Evolutionary conservation across 805 yeast species (phyloP).

Genomic region (Tetrapisispora taiwanensis): DNA sequence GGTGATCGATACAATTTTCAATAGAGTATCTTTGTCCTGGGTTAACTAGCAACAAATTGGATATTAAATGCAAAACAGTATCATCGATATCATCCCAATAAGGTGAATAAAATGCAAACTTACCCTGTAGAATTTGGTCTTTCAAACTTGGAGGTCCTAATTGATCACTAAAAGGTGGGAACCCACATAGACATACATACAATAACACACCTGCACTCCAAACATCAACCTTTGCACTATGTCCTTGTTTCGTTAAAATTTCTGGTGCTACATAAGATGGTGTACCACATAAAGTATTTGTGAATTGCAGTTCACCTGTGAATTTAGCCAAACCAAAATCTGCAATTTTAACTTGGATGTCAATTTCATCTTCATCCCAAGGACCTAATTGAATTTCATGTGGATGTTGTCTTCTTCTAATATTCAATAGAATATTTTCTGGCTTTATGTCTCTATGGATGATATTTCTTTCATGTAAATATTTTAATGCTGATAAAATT

Average conservation of each 20-base stretch:
- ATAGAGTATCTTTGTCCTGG: constrained; percentile 70
- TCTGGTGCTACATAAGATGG: constrained; percentile 87
- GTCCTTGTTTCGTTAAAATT: constrained; percentile 44
- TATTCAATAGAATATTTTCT: constrained; percentile 51
- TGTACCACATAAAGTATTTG: constrained; percentile 75
- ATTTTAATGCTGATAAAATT: constrained; percentile 53
- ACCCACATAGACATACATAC: constrained; percentile 73
- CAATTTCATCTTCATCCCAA: constrained; percentile 44
- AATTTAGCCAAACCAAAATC: constrained; percentile 63
- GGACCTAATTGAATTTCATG: constrained; percentile 30
- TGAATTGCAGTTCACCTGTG: constrained; percentile 61
- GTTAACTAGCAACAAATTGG: constrained; percentile 52
- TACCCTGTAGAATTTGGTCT: constrained; percentile 59
- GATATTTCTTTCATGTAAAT: constrained; percentile 57
- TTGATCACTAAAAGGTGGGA: constrained; percentile 79
- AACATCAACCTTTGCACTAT: constrained; percentile 63
- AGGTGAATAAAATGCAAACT: constrained; percentile 66
- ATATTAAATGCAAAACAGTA: constrained; percentile 52
- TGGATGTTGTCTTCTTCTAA: constrained; percentile 34
- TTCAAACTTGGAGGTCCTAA: constrained; percentile 70
- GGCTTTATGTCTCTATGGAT: constrained; percentile 77
- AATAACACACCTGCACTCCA: constrained; percentile 77
- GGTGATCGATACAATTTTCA: constrained; percentile 73
- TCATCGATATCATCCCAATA: constrained; percentile 70
- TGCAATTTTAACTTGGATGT: constrained; percentile 63